Base-by-base conservation (phyloP, 768 basidiomycete genomes). In the Lactarius deliciosus region DNA sequence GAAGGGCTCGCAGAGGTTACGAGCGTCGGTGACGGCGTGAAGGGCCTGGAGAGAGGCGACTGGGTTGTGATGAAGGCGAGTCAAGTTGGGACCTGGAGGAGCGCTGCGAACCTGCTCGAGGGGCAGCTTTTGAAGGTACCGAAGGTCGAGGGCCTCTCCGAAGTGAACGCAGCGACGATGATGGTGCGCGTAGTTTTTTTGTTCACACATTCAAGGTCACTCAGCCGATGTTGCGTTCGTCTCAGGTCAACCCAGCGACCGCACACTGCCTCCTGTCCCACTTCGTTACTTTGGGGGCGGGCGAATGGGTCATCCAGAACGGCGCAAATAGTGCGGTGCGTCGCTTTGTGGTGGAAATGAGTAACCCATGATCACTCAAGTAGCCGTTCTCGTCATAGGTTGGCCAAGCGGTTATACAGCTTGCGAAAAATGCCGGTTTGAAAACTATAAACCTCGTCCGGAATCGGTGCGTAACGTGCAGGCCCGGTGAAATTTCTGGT, bases 241-340 rank as follows among this genome's bases (percentile, higher is more conserved):
- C 4, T 56, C 57, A 91, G 86, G 86, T 94, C 32, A 96, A 96
- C 73, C 90, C 91, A 2, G 81, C 92, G 0, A 92, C 93, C 0
- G 94, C 94, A 1, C 88, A 88, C 69, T 88, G 89, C 71, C 90
- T 96, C 88, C 81, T 96, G 11, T 81, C 81, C 40, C 85, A 90
- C 63, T 94, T 88, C 75, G 81, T 86, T 7, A 71, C 80, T 41
- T 81, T 94, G 53, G 68, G 83, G 60, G 79, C 81, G 57, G 92
- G 88, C 4, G 90, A 92, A 57, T 94, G 88, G 88, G 80, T 96
- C 18, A 74, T 95, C 13, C 93, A 95, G 75, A 95, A 94, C 68
- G 93, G 91, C 32, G 88, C 87, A 22, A 95, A 95, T 71, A 90
- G 90, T 70, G 89, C 90, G 22, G 92, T 92, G 65, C 57, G 86